Conservation (phyloP, 352 stramenopile species). For the Pythium dissimile region DNA sequence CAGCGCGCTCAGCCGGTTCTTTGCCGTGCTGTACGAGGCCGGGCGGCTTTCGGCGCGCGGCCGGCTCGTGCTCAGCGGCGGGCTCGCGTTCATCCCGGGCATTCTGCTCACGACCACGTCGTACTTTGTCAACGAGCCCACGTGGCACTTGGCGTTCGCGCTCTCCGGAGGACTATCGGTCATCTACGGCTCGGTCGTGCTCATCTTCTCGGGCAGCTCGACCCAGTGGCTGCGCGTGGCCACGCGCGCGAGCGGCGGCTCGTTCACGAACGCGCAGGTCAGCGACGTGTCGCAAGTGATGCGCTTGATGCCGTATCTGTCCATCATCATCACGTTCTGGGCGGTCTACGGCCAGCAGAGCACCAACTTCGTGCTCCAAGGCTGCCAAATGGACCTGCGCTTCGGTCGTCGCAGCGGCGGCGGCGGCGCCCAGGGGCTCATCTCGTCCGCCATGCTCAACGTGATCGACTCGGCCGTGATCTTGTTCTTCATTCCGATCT, state of each 20-base stretch:
- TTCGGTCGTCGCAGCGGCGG: too few species aligned
- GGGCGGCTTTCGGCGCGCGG: constrained; percentile 47
- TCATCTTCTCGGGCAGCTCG: constrained; percentile 60
- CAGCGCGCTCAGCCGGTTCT: constrained; percentile 72
- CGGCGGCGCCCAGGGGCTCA: constrained; percentile 49
- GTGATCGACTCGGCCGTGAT: constrained; percentile 89
- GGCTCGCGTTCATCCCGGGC: constrained; percentile 62
- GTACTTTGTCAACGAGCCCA: constrained; percentile 73
- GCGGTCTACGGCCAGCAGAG: constrained; percentile 76
- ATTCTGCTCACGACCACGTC: constrained; percentile 81
- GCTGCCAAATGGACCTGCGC: constrained; percentile 68
- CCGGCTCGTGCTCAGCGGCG: constrained; percentile 73
- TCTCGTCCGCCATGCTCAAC: constrained; percentile 86
- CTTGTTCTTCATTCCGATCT: constrained; percentile 88
- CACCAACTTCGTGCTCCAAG: constrained; percentile 83
- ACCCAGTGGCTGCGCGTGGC: constrained; percentile 64
- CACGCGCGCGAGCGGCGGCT: constrained; percentile 44
- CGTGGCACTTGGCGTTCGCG: constrained; percentile 58
- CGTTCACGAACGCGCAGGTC: constrained; percentile 55
- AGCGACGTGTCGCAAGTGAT: constrained; percentile 74
- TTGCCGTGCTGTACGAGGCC: constrained; percentile 65
- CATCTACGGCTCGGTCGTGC: constrained; percentile 67
- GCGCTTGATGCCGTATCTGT: constrained; percentile 73
- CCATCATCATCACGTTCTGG: constrained; percentile 84
- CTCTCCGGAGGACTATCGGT: constrained; percentile 49